Percentiles rank a stretch among this genome's conserved stretches.
Conservation (phyloP, 257 asterid genomes). For the Ajuga chamaepitys region DNA sequence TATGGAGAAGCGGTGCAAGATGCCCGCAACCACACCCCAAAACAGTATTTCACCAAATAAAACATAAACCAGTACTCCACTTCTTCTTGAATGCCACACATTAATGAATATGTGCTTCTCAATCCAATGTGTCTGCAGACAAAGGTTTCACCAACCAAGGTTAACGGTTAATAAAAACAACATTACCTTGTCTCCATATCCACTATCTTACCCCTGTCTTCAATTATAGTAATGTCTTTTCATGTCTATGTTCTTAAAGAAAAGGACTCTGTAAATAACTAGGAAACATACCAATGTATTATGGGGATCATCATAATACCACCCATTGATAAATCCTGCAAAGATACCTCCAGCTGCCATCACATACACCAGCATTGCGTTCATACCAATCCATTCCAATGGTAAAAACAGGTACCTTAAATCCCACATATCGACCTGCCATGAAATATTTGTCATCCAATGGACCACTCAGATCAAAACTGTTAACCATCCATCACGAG, state of each 20-base stretch:
- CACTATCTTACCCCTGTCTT: too few species aligned
- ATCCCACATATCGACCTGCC: constrained; percentile 56
- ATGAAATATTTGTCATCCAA: not conserved
- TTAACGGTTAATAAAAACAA: too few species aligned
- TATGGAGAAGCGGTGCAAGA: constrained; percentile 43
- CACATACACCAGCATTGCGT: constrained; percentile 82
- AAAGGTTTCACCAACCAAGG: not conserved
- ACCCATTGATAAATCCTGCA: constrained; percentile 72
- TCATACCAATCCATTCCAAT: constrained; percentile 77
- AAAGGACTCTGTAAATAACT: not conserved
- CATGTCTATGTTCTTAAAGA: not conserved
- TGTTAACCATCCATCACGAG: too few species aligned
- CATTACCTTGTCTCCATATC: too few species aligned
- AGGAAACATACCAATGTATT: constrained; percentile 50
- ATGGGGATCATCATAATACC: constrained; percentile 65
- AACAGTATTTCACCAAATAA: constrained; percentile 64
- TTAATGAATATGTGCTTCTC: constrained; percentile 64
- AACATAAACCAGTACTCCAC: constrained; percentile 61
- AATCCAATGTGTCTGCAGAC: constrained; percentile 53
- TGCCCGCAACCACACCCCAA: constrained; percentile 57
- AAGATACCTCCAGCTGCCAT: constrained; percentile 72
- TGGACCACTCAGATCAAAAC: too few species aligned
- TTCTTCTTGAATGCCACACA: constrained; percentile 62
- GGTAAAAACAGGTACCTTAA: constrained; percentile 41
- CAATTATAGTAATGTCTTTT: not conserved